These are phyloP conservation scores for Aspergillus fructus DNA, from an alignment of 2,329 filamentous ascomycete species.

Conservation along the genomic window DNA sequence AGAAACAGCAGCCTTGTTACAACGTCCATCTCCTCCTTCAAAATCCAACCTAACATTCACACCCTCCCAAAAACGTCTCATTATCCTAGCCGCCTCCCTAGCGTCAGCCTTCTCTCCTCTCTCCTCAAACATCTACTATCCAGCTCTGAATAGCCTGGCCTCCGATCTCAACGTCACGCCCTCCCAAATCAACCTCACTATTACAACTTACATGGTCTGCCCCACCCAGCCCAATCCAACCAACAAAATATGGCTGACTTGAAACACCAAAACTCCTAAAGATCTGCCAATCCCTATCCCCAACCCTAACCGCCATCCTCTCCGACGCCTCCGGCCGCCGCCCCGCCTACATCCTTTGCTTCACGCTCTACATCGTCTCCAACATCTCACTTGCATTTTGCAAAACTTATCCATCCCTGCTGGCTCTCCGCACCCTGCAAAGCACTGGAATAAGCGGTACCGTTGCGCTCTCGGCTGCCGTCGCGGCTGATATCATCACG, in stretches of 20 bases:
- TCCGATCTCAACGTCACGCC: conserved; percentile 28
- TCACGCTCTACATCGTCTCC: conserved; percentile 43
- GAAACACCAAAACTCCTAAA: conserved; percentile 9
- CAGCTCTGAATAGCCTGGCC: conserved; percentile 36
- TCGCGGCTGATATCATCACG: conserved; percentile 43
- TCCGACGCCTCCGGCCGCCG: conserved; percentile 50
- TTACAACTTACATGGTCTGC: conserved; percentile 35
- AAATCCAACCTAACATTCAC: conserved; percentile 34
- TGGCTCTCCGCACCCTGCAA: conserved; percentile 44
- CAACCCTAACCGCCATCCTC: conserved; percentile 48
- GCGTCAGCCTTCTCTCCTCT: conserved; percentile 45
- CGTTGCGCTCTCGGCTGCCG: conserved; percentile 40
- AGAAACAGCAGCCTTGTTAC: conserved; percentile 22
- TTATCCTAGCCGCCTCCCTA: conserved; percentile 39
- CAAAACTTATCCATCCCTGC: conserved; percentile 34
- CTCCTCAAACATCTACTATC: conserved; percentile 47
- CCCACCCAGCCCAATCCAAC: neutral
- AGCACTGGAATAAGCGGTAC: conserved; percentile 44
- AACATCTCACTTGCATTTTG: conserved; percentile 41
- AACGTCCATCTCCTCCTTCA: neutral
- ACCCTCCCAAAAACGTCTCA: conserved; percentile 32
- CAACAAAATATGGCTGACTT: neutral
- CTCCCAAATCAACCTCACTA: conserved; percentile 27
- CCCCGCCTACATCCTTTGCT: conserved; percentile 49
- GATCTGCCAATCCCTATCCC: conserved; percentile 53